Percentiles rank a stretch among this genome's conserved stretches.
These are phyloP conservation scores for Phialophora tarda DNA, from an alignment of 2,329 filamentous ascomycete species.

Conservation along the genomic window DNA sequence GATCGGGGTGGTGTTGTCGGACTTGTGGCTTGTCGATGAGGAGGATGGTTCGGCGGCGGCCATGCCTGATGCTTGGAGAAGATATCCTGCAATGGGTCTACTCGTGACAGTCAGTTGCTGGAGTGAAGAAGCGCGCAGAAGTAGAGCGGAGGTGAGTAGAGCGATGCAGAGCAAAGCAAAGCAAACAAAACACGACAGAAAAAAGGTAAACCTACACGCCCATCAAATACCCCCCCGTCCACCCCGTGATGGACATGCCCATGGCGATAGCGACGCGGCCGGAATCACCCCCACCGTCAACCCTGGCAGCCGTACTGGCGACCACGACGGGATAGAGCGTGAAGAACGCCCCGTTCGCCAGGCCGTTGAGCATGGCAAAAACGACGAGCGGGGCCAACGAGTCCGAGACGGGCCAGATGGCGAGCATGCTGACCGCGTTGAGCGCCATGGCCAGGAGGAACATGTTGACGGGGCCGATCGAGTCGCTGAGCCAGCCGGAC, in stretches of 20 bases:
- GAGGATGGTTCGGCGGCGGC: conserved; percentile 34
- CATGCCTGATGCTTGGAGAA: conserved; percentile 62
- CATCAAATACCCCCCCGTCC: conserved; percentile 66
- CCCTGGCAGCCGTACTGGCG: conserved; percentile 59
- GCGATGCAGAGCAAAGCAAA: no score
- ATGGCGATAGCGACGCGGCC: conserved; percentile 60
- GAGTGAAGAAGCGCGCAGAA: no score
- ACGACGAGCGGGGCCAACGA: conserved; percentile 60
- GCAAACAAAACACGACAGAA: no score
- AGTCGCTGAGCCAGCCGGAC: conserved; percentile 61
- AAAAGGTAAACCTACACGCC: conserved; percentile 46
- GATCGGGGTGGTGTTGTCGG: conserved; percentile 45
- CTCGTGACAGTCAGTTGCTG: not conserved
- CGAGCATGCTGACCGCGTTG: conserved; percentile 63
- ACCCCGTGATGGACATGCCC: conserved; percentile 67
- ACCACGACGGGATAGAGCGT: conserved; percentile 68
- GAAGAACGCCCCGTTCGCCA: conserved; percentile 68
- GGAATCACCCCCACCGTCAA: conserved; percentile 44
- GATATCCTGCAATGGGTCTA: conserved; percentile 63
- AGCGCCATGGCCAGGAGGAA: conserved; percentile 56
- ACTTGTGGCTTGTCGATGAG: not conserved
- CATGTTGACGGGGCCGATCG: conserved; percentile 62
- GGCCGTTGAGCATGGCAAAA: conserved; percentile 66
- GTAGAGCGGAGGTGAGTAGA: no score
- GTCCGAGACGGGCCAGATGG: conserved; percentile 65